Percentiles rank a stretch among this genome's conserved stretches.
phyloP scores from a whole-genome alignment of 2,329 filamentous ascomycete species.

The Leptographium lundbergii region DNA sequence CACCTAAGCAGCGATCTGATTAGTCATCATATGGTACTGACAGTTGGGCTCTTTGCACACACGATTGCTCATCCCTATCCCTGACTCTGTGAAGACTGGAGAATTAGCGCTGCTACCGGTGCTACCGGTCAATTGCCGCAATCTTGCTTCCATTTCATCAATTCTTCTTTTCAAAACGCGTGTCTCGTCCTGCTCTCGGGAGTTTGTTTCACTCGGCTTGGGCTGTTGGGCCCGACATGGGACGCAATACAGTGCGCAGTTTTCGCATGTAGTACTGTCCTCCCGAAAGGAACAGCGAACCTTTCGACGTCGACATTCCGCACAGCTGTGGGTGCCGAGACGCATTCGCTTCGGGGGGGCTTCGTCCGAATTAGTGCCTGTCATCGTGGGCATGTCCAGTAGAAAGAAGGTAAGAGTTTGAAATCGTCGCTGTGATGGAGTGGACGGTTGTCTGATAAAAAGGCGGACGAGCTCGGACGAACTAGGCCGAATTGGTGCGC shows the following conservation, averaged over 20 bases:
- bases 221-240: slow-evolving; percentile 30
- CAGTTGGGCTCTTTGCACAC: background rate
- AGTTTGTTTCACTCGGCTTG: background rate
- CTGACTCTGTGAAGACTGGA: too few species aligned
- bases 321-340: slow-evolving; percentile 21
- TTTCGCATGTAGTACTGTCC: slow-evolving; percentile 26
- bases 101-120: background rate
- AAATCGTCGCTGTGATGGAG: background rate
- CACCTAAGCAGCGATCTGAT: background rate
- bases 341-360: slow-evolving; percentile 17
- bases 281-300: slow-evolving; percentile 31
- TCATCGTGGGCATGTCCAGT: background rate
- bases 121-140: slow-evolving; percentile 11
- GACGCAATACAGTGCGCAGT: slow-evolving; percentile 30
- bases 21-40: background rate
- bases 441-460: background rate
- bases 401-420: background rate
- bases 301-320: slow-evolving; percentile 34
- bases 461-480: background rate
- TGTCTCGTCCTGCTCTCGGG: background rate
- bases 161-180: slow-evolving; percentile 10
- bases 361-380: background rate
- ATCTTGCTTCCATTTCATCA: slow-evolving; percentile 16
- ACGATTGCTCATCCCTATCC: background rate
- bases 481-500: background rate